These are phyloP conservation scores for Hyaloperonospora brassicae DNA, from an alignment of 352 stramenopile species.

Conservation along the genomic window DNA sequence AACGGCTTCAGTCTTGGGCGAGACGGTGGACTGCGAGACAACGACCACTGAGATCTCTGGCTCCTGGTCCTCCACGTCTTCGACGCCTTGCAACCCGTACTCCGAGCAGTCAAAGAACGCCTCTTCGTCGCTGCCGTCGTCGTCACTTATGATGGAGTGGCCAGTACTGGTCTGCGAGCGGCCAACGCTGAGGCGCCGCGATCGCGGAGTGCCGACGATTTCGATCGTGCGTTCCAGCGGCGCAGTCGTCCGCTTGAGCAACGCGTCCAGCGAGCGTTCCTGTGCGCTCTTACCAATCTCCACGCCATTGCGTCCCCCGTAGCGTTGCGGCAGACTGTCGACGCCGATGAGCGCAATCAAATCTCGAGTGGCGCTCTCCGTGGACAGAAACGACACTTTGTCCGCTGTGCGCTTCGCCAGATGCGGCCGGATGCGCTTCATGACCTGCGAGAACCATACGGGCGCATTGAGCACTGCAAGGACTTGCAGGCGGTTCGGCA, in stretches of 20 bases:
- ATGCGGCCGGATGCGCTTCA: slow-evolving; percentile 40
- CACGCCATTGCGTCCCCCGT: slow-evolving; percentile 64
- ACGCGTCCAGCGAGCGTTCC: slow-evolving; percentile 52
- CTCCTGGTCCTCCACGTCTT: slow-evolving; percentile 47
- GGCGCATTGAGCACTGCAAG: slow-evolving; percentile 62
- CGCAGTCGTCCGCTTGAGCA: slow-evolving; percentile 61
- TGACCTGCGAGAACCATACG: slow-evolving; percentile 79
- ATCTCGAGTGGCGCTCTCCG: slow-evolving; percentile 34
- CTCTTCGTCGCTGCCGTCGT: slow-evolving; percentile 66
- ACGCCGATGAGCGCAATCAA: slow-evolving; percentile 56
- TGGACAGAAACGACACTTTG: slow-evolving; percentile 54
- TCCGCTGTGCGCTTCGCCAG: slow-evolving; percentile 57
- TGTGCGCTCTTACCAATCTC: slow-evolving; percentile 75
- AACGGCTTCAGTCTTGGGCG: slow-evolving; percentile 37
- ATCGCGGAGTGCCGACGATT: slow-evolving; percentile 42
- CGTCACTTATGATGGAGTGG: slow-evolving; percentile 28
- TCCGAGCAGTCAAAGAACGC: slow-evolving; percentile 76
- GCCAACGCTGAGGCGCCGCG: slow-evolving; percentile 14
- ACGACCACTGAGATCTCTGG: slow-evolving; percentile 66
- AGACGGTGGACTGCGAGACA: slow-evolving; percentile 41
- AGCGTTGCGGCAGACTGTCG: slow-evolving; percentile 61
- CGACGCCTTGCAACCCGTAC: slow-evolving; percentile 62
- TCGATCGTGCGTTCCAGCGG: slow-evolving; percentile 68
- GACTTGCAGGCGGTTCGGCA: slow-evolving; percentile 54
- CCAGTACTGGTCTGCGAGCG: slow-evolving; percentile 29